Conservation (phyloP, 2,329 filamentous ascomycete genomes). For the Phaeosphaeriaceae sp. region DNA sequence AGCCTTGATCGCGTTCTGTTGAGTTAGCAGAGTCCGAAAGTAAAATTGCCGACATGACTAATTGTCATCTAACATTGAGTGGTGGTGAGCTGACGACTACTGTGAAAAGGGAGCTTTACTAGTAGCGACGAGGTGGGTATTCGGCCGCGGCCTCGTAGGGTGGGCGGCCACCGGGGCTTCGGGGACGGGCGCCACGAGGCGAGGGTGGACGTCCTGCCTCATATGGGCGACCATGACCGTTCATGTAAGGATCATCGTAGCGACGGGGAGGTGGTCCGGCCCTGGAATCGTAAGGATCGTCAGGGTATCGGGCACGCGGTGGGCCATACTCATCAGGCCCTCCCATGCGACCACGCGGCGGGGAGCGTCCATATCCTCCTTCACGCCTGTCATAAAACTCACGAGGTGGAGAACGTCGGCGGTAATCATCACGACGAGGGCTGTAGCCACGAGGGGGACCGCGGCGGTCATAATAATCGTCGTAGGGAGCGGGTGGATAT, state of each 20-base stretch:
- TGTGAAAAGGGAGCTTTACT: slow-evolving; percentile 16
- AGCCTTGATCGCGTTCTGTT: background rate
- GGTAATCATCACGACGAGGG: slow-evolving; percentile 84
- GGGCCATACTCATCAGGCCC: slow-evolving; percentile 75
- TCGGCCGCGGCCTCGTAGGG: slow-evolving; percentile 56
- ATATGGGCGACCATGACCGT: slow-evolving; percentile 64
- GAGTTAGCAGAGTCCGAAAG: background rate
- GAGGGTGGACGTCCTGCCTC: slow-evolving; percentile 55
- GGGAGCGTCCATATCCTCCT: slow-evolving; percentile 61
- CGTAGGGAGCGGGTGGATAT: slow-evolving; percentile 64
- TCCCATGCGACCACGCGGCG: slow-evolving; percentile 70
- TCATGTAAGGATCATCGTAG: slow-evolving; percentile 66
- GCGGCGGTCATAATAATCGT: slow-evolving; percentile 78
- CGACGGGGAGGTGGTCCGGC: slow-evolving; percentile 61
- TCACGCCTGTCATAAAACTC: slow-evolving; percentile 86
- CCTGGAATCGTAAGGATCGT: slow-evolving; percentile 72
- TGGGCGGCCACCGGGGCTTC: slow-evolving; percentile 66
- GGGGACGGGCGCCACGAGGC: slow-evolving; percentile 45
- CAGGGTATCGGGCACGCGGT: slow-evolving; percentile 68
- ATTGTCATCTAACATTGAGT: background rate
- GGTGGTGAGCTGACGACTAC: background rate
- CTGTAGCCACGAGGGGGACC: slow-evolving; percentile 83
- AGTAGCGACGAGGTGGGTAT: slow-evolving; percentile 51
- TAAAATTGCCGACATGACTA: background rate
- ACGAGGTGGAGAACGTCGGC: slow-evolving; percentile 77